Evolutionary conservation across 2,329 filamentous ascomycete genomes (phyloP).

Genomic region (Cryphonectria radicalis): DNA sequence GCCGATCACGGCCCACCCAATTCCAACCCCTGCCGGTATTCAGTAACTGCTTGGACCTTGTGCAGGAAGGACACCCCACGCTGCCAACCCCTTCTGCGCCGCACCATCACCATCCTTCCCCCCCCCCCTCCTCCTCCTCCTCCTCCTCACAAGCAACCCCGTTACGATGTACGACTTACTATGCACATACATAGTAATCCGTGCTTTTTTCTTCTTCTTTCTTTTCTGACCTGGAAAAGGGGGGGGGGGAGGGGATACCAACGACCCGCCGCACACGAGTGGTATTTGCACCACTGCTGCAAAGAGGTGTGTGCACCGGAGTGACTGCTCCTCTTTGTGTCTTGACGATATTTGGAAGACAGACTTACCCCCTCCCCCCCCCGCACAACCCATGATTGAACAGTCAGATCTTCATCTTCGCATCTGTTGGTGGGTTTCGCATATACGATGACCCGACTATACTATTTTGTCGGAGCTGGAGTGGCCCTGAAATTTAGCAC

Average conservation of each 20-base stretch:
- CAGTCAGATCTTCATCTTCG: not conserved
- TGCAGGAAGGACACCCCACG: conserved; percentile 25
- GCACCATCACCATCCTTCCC: conserved; percentile 4
- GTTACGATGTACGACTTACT: not conserved
- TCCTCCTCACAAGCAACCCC: not conserved
- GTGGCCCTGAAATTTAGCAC: conserved; percentile 2
- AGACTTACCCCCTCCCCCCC: not conserved
- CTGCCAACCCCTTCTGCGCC: conserved; percentile 17
- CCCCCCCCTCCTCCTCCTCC: too few species aligned
- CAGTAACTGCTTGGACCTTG: conserved; percentile 17
- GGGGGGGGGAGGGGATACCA: not conserved
- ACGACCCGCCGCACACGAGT: not conserved
- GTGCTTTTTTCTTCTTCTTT: not conserved
- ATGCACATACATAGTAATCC: not conserved
- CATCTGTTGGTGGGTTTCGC: conserved; percentile 4
- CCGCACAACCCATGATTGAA: not conserved
- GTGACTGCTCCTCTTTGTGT: not conserved
- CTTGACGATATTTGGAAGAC: not conserved
- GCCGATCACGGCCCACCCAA: conserved; percentile 25
- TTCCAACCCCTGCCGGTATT: conserved; percentile 16
- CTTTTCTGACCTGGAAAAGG: too few species aligned
- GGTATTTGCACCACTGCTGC: not conserved
- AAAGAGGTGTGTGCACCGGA: not conserved
- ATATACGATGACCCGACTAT: not conserved
- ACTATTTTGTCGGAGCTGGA: not conserved